Percentiles rank a stretch among this genome's conserved stretches.
Conservation (phyloP, 768 basidiomycete genomes). For the Phanerochaete carnosa region DNA sequence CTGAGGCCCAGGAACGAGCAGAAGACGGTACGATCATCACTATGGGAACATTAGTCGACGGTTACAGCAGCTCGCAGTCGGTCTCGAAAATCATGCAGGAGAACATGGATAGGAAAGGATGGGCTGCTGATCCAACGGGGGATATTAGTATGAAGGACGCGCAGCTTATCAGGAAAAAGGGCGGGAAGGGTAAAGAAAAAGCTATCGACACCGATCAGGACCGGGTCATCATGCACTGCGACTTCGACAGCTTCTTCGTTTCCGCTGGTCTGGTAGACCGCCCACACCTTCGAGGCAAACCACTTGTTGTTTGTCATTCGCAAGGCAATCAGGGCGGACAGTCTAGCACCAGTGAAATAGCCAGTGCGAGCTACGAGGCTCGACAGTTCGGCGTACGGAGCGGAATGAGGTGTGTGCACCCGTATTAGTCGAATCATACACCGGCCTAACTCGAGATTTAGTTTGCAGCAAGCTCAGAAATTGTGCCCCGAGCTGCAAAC, state of each 20-base stretch:
- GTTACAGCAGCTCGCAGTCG: conserved; percentile 7
- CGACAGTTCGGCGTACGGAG: conserved; percentile 84
- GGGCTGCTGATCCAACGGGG: conserved; percentile 16
- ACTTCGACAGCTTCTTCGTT: conserved; percentile 98
- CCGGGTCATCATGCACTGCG: conserved; percentile 84
- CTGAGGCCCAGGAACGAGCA: conserved; percentile 71
- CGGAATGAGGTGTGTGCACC: conserved; percentile 81
- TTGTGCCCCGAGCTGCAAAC: conserved; percentile 72
- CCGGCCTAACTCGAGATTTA: conserved; percentile 24
- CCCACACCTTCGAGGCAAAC: conserved; percentile 81
- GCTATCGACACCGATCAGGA: conserved; percentile 47
- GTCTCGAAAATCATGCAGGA: conserved; percentile 32
- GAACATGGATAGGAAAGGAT: conserved; percentile 23
- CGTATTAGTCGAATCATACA: neutral
- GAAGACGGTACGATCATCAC: conserved; percentile 35
- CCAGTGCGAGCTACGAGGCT: conserved; percentile 93
- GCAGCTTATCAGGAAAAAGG: conserved; percentile 42
- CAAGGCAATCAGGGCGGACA: conserved; percentile 69
- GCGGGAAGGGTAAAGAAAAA: conserved; percentile 54
- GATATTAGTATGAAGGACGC: conserved; percentile 50
- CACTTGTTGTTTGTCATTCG: conserved; percentile 94
- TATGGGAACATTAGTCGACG: neutral
- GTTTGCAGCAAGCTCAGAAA: conserved; percentile 75
- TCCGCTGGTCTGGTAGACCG: conserved; percentile 81
- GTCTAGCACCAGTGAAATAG: conserved; percentile 90